Base-by-base conservation (phyloP, 148 eudicot genomes). In the Dysphania ambrosioides region DNA sequence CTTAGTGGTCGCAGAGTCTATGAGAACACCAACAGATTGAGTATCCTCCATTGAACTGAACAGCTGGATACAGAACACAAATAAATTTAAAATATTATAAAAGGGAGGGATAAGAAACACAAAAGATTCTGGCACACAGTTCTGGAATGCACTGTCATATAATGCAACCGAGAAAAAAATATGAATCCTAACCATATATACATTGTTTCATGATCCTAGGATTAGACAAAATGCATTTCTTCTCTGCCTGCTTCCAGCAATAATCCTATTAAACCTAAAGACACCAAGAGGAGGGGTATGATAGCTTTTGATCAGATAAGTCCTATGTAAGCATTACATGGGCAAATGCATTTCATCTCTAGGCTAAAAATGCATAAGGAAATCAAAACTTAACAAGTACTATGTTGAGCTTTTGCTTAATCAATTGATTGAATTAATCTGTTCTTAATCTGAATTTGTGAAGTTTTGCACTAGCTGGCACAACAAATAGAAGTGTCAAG, bases 1-100 rank as follows among this genome's bases (percentile, higher is more conserved):
- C 87, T 92, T 96, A 26, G 99, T 89, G 77, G 91, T 80, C n/a
- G 99, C 87, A 59, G 97, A 90, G 75, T 90, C 97, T 75, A 96
- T 76, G 57, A 92, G 84, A 24, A 78, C 79, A 66, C 90, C 82
- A 79, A 87, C 95, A 76, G 93, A 88, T 60, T 81, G 78, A 66
- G 87, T 80, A 66, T 88, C 91, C 79, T 94, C 99, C 99, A 96
- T 96, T 76, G 76, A 68, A 63, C 74, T n/a, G 47, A 72, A 49
- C 53, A 66, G 58, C 89, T 87, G 79, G 30, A 75, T 71, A 78
- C 75, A 31, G 69, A 42, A 38, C 26, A 75, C 5, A 65, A 77
- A 10, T 36, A n/a, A n/a, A n/a, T n/a, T n/a, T n/a, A n/a, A 10
- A n/a, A 55, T 18, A 31, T n/a, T n/a, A n/a, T n/a, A 31, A 19